Evolutionary conservation across 768 basidiomycete genomes (phyloP).

Genomic region (Russula compacta): DNA sequence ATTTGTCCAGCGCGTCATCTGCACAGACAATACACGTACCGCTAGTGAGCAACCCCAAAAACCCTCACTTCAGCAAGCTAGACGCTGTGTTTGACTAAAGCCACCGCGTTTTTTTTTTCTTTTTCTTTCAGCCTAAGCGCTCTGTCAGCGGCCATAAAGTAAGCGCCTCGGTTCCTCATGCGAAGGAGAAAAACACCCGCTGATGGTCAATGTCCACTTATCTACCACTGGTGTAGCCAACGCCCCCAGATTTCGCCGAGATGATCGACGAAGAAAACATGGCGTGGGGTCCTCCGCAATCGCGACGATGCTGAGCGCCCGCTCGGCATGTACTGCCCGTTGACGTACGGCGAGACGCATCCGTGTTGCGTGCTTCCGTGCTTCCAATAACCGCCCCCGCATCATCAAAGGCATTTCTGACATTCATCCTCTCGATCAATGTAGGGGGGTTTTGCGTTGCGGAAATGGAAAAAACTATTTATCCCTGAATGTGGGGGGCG

Average conservation of each 20-base stretch:
- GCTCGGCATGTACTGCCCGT: not conserved
- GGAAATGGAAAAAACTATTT: too few relatives aligned
- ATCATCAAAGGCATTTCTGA: not conserved
- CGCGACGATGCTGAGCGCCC: slow-evolving; percentile 4
- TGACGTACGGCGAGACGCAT: not conserved
- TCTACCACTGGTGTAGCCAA: not conserved
- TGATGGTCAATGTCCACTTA: too few relatives aligned
- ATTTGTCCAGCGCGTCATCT: not conserved
- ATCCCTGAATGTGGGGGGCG: too few relatives aligned
- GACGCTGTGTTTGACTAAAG: not conserved
- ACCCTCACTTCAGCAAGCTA: not conserved
- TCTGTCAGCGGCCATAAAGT: not conserved
- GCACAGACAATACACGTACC: not conserved
- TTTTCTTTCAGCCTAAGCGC: not conserved
- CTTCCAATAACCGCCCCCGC: not conserved
- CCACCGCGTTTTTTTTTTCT: too few relatives aligned
- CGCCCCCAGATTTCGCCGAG: slow-evolving; percentile 17
- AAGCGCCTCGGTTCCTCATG: not conserved
- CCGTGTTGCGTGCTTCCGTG: not conserved
- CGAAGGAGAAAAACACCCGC: too few relatives aligned
- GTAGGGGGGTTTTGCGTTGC: not conserved
- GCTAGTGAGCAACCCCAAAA: not conserved
- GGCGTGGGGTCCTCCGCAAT: slow-evolving; percentile 24
- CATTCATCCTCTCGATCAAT: not conserved
- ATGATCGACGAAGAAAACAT: slow-evolving; percentile 28